Percentiles rank a stretch among this genome's conserved stretches.
These are phyloP conservation scores for Aspergillus unguis DNA, from an alignment of 2,329 filamentous ascomycete genomes.

Conservation along the genomic window DNA sequence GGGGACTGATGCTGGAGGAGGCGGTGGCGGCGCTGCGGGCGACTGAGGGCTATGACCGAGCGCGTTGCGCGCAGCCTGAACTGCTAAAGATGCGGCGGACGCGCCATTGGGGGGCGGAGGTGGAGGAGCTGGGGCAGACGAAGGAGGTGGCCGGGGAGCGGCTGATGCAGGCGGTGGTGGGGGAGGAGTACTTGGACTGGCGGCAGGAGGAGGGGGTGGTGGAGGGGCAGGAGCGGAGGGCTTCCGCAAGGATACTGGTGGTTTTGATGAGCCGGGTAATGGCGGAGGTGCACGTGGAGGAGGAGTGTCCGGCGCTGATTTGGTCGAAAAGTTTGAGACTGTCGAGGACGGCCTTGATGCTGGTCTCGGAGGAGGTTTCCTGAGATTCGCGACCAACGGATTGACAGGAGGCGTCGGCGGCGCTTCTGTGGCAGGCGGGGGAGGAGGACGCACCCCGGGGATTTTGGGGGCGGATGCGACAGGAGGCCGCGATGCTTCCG, in stretches of 20 bases:
- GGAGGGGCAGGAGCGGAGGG: conserved; percentile 51
- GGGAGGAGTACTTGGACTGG: conserved; percentile 44
- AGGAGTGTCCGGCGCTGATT: conserved; percentile 43
- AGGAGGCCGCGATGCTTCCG: conserved; percentile 56
- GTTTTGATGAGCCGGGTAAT: conserved; percentile 44
- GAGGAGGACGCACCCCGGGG: conserved; percentile 52
- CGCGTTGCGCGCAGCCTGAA: conserved; percentile 58
- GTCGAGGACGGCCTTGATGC: conserved; percentile 58
- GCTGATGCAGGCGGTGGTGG: conserved; percentile 43
- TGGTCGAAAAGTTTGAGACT: conserved; percentile 56
- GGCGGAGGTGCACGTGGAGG: conserved; percentile 66
- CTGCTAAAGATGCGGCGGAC: conserved; percentile 51
- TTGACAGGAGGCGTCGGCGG: conserved; percentile 53
- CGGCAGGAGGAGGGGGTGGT: conserved; percentile 42
- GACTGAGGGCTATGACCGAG: conserved; percentile 47
- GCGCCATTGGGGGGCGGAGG: conserved; percentile 35
- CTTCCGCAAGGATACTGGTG: conserved; percentile 56
- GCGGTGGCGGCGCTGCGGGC: conserved; percentile 42
- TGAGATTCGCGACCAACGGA: conserved; percentile 53
- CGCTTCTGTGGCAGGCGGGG: conserved; percentile 49
- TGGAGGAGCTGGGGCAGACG: conserved; percentile 30
- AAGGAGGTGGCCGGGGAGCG: conserved; percentile 41
- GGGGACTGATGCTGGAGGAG: conserved; percentile 42
- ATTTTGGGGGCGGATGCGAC: conserved; percentile 40
- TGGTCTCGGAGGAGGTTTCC: conserved; percentile 54